phyloP scores from a whole-genome alignment of 306 rosid genomes.

The Cicer chorassanicum region DNA sequence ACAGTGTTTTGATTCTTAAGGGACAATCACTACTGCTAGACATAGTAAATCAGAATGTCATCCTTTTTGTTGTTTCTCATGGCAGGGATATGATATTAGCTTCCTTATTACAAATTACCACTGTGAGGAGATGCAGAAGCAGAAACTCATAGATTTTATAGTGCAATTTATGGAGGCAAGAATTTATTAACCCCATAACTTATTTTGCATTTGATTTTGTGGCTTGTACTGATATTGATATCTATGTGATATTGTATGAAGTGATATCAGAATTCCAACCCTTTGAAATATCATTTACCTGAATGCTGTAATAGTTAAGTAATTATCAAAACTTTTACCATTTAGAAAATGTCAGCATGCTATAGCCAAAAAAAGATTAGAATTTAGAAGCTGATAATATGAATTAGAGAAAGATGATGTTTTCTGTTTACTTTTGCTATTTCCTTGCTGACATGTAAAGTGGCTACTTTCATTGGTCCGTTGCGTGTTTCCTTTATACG shows the following conservation, averaged over 20 bases:
- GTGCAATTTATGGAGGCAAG: constrained; percentile 99
- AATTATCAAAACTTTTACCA: constrained; percentile 21
- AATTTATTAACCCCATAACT: constrained; percentile 41
- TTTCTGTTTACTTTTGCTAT: constrained; percentile 17
- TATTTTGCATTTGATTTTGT: constrained; percentile 29
- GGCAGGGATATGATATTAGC: constrained; percentile 97
- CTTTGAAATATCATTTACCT: constrained; percentile 26
- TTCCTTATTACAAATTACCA: constrained; percentile 96
- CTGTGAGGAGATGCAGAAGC: constrained; percentile 96
- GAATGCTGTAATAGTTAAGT: constrained; percentile 13
- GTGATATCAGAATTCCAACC: neutral
- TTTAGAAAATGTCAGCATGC: constrained; percentile 7
- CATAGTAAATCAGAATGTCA: constrained; percentile 8
- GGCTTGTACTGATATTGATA: neutral
- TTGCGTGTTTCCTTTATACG: neutral
- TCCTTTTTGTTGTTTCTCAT: constrained; percentile 40
- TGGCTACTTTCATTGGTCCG: constrained; percentile 11
- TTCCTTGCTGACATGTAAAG: neutral
- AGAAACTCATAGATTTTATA: constrained; percentile 92
- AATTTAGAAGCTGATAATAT: neutral
- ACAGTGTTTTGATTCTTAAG: constrained; percentile 19
- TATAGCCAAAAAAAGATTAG: neutral
- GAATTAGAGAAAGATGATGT: constrained; percentile 10
- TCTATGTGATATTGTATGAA: constrained; percentile 8
- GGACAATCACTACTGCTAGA: constrained; percentile 15